Percentiles rank a stretch among this genome's conserved stretches.
Evolutionary conservation across 768 basidiomycete genomes (phyloP).

Genomic region (Rhizopogon rudus): DNA sequence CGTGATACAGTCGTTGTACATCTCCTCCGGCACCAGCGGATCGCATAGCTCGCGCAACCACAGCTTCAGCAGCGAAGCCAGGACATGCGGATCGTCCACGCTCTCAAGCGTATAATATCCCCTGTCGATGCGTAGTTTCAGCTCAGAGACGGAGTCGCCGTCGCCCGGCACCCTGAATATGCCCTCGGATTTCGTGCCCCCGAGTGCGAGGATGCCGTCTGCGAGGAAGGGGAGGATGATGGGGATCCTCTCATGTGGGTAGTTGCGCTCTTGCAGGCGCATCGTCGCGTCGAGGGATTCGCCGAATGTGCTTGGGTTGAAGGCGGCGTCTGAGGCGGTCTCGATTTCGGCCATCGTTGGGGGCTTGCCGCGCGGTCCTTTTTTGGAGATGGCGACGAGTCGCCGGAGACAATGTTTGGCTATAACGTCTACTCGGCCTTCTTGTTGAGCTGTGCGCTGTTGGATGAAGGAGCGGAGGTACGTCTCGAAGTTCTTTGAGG

Average conservation of each 20-base stretch:
- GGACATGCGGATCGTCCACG: conserved; percentile 86
- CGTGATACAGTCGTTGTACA: conserved; percentile 88
- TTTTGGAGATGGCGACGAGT: conserved; percentile 67
- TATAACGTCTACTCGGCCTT: conserved; percentile 84
- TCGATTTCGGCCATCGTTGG: conserved; percentile 85
- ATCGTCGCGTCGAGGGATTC: conserved; percentile 84
- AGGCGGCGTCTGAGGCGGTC: conserved; percentile 91
- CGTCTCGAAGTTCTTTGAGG: conserved; percentile 88
- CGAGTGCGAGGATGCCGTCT: conserved; percentile 85
- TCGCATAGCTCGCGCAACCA: conserved; percentile 92
- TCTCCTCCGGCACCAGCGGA: conserved; percentile 85
- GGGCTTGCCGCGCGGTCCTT: conserved; percentile 82
- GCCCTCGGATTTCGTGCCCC: conserved; percentile 81
- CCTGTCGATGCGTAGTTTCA: conserved; percentile 86
- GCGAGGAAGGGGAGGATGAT: conserved; percentile 93
- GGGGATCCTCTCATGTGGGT: conserved; percentile 80
- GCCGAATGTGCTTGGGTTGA: conserved; percentile 92
- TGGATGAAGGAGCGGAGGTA: conserved; percentile 80
- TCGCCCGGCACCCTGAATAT: conserved; percentile 95
- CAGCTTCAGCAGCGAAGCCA: conserved; percentile 85
- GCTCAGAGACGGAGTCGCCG: conserved; percentile 78
- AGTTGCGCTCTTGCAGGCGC: conserved; percentile 79
- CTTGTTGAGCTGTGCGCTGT: conserved; percentile 57
- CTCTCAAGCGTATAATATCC: conserved; percentile 89
- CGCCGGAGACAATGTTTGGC: conserved; percentile 88